Percentiles rank a stretch among this genome's conserved stretches.
phyloP scores from a whole-genome alignment of 345 rosid genomes.

The Theobroma cacao region DNA sequence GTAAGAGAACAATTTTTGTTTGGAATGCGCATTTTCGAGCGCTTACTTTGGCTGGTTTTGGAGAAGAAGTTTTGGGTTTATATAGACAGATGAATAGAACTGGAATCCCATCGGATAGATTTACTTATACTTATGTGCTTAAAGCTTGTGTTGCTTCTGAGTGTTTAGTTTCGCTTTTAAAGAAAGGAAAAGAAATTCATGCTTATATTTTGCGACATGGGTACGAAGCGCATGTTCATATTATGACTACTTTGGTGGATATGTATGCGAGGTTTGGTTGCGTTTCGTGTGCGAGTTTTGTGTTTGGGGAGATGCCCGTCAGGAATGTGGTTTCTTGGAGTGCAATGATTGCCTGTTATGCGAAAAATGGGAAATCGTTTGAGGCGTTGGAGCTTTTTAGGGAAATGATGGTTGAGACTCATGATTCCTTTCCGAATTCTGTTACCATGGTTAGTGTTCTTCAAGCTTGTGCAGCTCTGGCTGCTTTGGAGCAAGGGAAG shows the following conservation, averaged over 20 bases:
- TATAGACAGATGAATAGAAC: slow-evolving; percentile 62
- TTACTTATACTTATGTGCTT: slow-evolving; percentile 78
- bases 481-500: slow-evolving; percentile 82
- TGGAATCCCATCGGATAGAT: slow-evolving; percentile 66
- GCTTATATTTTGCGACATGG: slow-evolving; percentile 63
- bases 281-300: slow-evolving; percentile 48
- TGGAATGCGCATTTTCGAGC: slow-evolving; percentile 87
- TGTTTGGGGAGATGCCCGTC: slow-evolving; percentile 55
- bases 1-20: slow-evolving; percentile 66
- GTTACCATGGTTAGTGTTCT: slow-evolving; percentile 92
- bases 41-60: slow-evolving; percentile 68
- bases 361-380: slow-evolving; percentile 59
- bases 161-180: slow-evolving; percentile 32
- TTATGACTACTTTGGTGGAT: slow-evolving; percentile 85
- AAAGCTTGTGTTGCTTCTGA: slow-evolving; percentile 80
- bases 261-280: slow-evolving; percentile 83
- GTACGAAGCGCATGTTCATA: slow-evolving; percentile 57
- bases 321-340: slow-evolving; percentile 91
- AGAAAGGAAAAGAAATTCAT: slow-evolving; percentile 80
- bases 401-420: slow-evolving; percentile 54
- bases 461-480: slow-evolving; percentile 86
- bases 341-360: slow-evolving; percentile 80
- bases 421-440: slow-evolving; percentile 56
- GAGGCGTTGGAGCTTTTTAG: slow-evolving; percentile 67
- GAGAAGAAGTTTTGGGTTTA: slow-evolving; percentile 67